These are phyloP conservation scores for Neobulgaria alba DNA, from an alignment of 2,329 filamentous ascomycete genomes.

Conservation along the genomic window DNA sequence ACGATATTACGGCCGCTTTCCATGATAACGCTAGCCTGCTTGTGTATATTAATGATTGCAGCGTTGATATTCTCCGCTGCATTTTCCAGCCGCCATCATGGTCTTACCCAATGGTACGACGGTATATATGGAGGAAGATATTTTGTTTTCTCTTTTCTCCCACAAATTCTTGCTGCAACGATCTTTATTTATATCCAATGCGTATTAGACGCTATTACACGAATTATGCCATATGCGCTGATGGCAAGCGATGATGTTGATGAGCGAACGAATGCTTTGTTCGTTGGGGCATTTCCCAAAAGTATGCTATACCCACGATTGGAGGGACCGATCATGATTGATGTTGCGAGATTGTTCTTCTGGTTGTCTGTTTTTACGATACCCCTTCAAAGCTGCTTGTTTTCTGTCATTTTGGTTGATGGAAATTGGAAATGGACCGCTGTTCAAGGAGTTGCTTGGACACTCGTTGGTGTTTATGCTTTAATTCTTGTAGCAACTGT, in stretches of 20 bases:
- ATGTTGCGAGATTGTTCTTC: slow-evolving; percentile 56
- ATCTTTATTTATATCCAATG: slow-evolving; percentile 71
- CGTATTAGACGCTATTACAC: slow-evolving; percentile 64
- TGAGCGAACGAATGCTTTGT: slow-evolving; percentile 56
- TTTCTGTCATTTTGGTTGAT: slow-evolving; percentile 51
- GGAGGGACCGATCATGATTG: slow-evolving; percentile 58
- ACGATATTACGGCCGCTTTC: slow-evolving; percentile 58
- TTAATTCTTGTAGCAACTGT: slow-evolving; percentile 51
- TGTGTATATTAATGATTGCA: slow-evolving; percentile 62
- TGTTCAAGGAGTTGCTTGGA: slow-evolving; percentile 71
- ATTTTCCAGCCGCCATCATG: slow-evolving; percentile 53
- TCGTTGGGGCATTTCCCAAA: slow-evolving; percentile 49
- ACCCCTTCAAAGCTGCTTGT: slow-evolving; percentile 71
- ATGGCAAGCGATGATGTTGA: slow-evolving; percentile 58
- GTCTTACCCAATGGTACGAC: slow-evolving; percentile 58
- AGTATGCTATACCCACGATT: slow-evolving; percentile 62
- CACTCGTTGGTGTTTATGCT: slow-evolving; percentile 64
- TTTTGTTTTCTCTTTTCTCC: slow-evolving; percentile 80
- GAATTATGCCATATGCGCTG: slow-evolving; percentile 69
- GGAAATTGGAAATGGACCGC: slow-evolving; percentile 70
- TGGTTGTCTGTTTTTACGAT: slow-evolving; percentile 77
- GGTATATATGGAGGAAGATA: slow-evolving; percentile 65
- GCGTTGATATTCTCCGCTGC: slow-evolving; percentile 65
- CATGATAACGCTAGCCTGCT: slow-evolving; percentile 48
- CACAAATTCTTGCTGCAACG: slow-evolving; percentile 63